Evolutionary conservation across 2,329 filamentous ascomycete genomes (phyloP).

Genomic region (Xylaria sp.): DNA sequence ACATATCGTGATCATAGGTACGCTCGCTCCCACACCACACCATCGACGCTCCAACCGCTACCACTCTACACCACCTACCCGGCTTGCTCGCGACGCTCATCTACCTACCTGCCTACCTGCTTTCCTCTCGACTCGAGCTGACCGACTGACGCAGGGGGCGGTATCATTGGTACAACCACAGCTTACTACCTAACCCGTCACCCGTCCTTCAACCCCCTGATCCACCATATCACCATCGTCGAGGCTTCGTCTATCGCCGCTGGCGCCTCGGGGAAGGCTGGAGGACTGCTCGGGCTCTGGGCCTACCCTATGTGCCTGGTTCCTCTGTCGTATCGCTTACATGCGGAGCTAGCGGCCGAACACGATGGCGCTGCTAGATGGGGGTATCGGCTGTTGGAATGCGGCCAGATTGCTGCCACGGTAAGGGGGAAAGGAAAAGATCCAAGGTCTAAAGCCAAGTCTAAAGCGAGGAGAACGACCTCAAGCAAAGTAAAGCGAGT

Average conservation of each 20-base stretch:
- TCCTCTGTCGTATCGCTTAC: slow-evolving; percentile 84
- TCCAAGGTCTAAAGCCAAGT: slow-evolving; percentile 37
- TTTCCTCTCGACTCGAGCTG: slow-evolving; percentile 24
- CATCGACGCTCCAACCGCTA: slow-evolving; percentile 13
- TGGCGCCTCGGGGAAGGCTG: slow-evolving; percentile 95
- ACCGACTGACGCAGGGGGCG: slow-evolving; percentile 71
- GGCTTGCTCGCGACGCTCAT: slow-evolving; percentile 10
- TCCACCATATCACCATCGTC: slow-evolving; percentile 84
- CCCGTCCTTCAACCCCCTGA: slow-evolving; percentile 77
- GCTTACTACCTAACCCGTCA: slow-evolving; percentile 93
- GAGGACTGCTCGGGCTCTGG: slow-evolving; percentile 89
- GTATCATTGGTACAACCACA: slow-evolving; percentile 91
- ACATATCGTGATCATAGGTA: slow-evolving; percentile 51
- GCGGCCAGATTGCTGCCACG: slow-evolving; percentile 67
- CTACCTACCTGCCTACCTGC: neutral
- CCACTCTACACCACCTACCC: slow-evolving; percentile 13
- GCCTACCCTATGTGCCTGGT: slow-evolving; percentile 89
- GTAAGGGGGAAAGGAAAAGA: slow-evolving; percentile 47
- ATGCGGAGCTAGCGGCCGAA: slow-evolving; percentile 84
- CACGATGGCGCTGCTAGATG: slow-evolving; percentile 82
- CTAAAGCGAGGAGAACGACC: slow-evolving; percentile 45
- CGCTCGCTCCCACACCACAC: slow-evolving; percentile 18
- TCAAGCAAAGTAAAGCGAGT: slow-evolving; percentile 43
- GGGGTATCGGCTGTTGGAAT: slow-evolving; percentile 86
- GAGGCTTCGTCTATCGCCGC: slow-evolving; percentile 88